Evolutionary conservation across 495 filamentous ascomycete species (phyloP).

Genomic region (Podospora tetraspora): DNA sequence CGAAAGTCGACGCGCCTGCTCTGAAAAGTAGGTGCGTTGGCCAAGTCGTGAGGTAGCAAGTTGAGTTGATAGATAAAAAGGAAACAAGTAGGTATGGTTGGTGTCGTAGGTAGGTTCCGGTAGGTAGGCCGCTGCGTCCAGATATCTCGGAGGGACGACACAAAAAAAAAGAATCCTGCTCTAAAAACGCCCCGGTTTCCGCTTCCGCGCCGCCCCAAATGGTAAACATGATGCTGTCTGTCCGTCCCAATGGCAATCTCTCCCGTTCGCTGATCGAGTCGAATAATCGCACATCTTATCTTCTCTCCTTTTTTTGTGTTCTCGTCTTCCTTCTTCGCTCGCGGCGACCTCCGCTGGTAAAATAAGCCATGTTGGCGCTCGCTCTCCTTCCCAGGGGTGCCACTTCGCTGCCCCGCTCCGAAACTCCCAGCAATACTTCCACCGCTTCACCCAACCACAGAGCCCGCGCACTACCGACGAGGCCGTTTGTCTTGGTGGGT

Average conservation of each 20-base stretch:
- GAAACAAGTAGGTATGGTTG: not conserved
- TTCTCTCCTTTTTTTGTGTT: not conserved
- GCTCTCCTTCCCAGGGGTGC: too few relatives aligned
- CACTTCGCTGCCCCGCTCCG: not conserved
- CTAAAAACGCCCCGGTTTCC: not conserved
- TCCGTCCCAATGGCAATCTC: not conserved
- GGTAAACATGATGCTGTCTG: not conserved
- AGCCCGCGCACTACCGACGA: constrained; percentile 19
- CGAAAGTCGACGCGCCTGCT: not conserved
- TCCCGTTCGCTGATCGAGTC: not conserved
- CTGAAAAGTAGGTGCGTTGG: not conserved
- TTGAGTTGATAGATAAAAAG: not conserved
- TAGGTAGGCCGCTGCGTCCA: too few relatives aligned
- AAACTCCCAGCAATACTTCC: not conserved
- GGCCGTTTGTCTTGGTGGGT: constrained; percentile 31
- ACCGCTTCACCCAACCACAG: not conserved
- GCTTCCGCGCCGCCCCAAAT: not conserved
- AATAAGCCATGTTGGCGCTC: not conserved
- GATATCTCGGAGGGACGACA: not conserved
- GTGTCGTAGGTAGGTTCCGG: not conserved
- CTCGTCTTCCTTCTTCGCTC: not conserved
- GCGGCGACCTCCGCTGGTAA: not conserved
- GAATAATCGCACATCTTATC: not conserved
- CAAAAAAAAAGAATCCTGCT: not conserved
- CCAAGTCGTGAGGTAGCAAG: not conserved